Conservation (phyloP, 805 yeast species). For the Millerozyma miso region DNA sequence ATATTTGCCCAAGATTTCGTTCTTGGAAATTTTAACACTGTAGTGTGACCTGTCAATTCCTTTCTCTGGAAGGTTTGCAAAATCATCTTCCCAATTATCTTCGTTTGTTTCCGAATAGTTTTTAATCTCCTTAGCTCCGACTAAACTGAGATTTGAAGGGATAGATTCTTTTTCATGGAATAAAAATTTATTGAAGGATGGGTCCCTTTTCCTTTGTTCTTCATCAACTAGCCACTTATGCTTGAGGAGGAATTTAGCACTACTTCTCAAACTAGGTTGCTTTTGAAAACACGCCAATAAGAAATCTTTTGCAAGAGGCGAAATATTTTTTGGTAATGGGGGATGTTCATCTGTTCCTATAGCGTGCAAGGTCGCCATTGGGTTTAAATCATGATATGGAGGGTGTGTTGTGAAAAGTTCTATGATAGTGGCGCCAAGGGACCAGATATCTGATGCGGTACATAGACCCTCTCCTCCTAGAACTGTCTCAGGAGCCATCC, state of each 20-base stretch:
- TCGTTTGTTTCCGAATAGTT: conserved; percentile 26
- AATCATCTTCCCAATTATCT: conserved; percentile 34
- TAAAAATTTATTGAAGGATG: neutral
- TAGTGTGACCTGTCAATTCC: neutral
- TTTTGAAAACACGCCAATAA: conserved; percentile 66
- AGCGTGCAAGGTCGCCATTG: conserved; percentile 79
- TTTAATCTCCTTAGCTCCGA: conserved; percentile 8
- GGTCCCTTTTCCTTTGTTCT: conserved; percentile 3
- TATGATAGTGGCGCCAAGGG: conserved; percentile 89
- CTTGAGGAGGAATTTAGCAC: conserved; percentile 50
- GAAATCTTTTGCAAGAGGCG: conserved; percentile 49
- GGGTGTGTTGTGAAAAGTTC: conserved; percentile 86
- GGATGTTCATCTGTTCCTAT: conserved; percentile 74
- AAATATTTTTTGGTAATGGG: conserved; percentile 54
- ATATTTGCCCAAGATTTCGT: conserved; percentile 28
- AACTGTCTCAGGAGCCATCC: conserved; percentile 99
- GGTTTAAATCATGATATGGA: conserved; percentile 73
- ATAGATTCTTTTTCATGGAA: conserved; percentile 5
- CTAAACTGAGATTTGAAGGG: neutral
- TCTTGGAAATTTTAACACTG: conserved; percentile 15
- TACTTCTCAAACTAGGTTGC: conserved; percentile 54
- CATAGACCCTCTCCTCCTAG: conserved; percentile 76
- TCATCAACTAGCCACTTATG: conserved; percentile 56
- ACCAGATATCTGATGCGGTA: conserved; percentile 88
- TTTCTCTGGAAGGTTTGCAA: conserved; percentile 7